A percentile compares a stretch with the other conserved stretches of the same genome.
Conservation (phyloP, 2,329 filamentous ascomycete genomes). For the Exophiala dermatitidis region DNA sequence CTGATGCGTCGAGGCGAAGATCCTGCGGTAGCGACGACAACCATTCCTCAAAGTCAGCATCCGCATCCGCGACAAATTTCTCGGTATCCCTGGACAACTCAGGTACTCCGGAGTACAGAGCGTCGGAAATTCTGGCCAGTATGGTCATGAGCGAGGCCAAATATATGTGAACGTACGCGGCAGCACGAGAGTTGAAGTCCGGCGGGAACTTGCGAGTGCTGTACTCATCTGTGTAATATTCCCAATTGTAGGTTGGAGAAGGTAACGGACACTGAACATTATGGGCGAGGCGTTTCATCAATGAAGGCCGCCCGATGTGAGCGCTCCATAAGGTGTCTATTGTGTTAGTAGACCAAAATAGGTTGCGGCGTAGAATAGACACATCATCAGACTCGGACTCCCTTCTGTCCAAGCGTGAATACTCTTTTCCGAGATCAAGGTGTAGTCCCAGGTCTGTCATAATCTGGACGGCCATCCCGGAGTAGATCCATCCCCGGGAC, state of each 20-base stretch:
- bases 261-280: constrained; percentile 5
- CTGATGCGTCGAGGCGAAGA: constrained; percentile 3
- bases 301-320: constrained; percentile 4
- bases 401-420: constrained; percentile 1
- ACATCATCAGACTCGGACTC: not conserved
- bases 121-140: constrained; percentile 5
- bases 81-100: constrained; percentile 4
- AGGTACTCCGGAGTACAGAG: constrained; percentile 11
- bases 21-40: not conserved
- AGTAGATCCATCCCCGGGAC: constrained; percentile 42
- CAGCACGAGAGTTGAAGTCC: constrained; percentile 5
- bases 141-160: constrained; percentile 9
- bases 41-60: constrained; percentile 9
- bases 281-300: constrained; percentile 6
- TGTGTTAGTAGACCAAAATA: constrained; percentile 36
- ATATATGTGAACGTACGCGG: constrained; percentile 8
- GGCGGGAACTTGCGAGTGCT: constrained; percentile 3
- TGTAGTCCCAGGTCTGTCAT: constrained; percentile 41
- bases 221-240: constrained; percentile 2
- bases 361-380: constrained; percentile 28
- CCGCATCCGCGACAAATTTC: constrained; percentile 5
- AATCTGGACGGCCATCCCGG: constrained; percentile 42
- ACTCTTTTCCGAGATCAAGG: constrained; percentile 31
- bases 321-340: constrained; percentile 27
- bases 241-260: constrained; percentile 7